Conservation (phyloP, 1,284 basidiomycete species). For the Irpex lacteus region DNA sequence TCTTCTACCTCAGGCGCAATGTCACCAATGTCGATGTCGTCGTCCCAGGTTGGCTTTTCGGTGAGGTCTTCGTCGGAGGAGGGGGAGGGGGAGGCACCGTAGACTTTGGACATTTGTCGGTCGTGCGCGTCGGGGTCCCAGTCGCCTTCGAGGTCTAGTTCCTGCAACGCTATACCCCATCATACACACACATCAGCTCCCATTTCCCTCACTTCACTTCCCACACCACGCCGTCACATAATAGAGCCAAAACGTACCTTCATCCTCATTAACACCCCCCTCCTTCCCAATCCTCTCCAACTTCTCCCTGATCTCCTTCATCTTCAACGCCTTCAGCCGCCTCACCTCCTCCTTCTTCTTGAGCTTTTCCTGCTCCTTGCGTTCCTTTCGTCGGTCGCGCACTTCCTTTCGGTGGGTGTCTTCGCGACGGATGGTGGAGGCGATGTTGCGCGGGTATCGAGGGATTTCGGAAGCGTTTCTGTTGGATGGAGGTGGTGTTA, state of each 20-base stretch:
- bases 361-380: slow-evolving; percentile 78
- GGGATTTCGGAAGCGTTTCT: slow-evolving; percentile 75
- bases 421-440: slow-evolving; percentile 70
- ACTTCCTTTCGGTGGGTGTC: slow-evolving; percentile 82
- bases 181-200: slow-evolving; percentile 1
- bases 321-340: slow-evolving; percentile 78
- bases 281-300: slow-evolving; percentile 70
- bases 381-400: slow-evolving; percentile 69
- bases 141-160: slow-evolving; percentile 74
- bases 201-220: too few species aligned
- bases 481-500: too few species aligned
- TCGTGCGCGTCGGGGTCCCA: slow-evolving; percentile 85
- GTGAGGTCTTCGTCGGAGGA: too few species aligned
- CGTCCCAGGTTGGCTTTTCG: slow-evolving; percentile 85
- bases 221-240: too few species aligned
- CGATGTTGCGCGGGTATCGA: slow-evolving; percentile 75
- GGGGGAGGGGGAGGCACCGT: slow-evolving; percentile 35
- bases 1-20: slow-evolving; percentile 49
- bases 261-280: slow-evolving; percentile 47
- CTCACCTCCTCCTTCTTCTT: slow-evolving; percentile 79
- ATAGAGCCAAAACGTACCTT: slow-evolving; percentile 35
- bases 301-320: slow-evolving; percentile 78
- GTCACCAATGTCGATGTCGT: slow-evolving; percentile 81
- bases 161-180: slow-evolving; percentile 44
- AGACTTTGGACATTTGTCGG: slow-evolving; percentile 72